Base-by-base conservation (phyloP, 129 eudicot genomes). In the Tagetes erecta region DNA sequence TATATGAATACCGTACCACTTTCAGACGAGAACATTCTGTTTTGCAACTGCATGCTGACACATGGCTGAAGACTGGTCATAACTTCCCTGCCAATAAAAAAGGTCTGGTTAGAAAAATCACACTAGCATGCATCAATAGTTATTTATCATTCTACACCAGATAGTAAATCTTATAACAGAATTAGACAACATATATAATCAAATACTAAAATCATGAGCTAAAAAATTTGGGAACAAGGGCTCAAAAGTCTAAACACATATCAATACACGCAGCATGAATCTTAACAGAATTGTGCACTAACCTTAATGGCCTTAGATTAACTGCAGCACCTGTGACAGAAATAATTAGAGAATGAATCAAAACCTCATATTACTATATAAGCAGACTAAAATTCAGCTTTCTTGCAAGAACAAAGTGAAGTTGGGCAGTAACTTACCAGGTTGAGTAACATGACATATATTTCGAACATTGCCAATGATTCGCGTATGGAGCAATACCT, bases 11-110 rank as follows among this genome's bases (percentile, higher is more conserved):
- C 8, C 72, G 69, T 76, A 88, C 97, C 96, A 75, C 78, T 76
- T 31, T 83, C 87, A 42, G 97, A 92, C 30, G 96, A 84, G 84
- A 92, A 86, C 64, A 76, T 58, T 83, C 88, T 80, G 80, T 66
- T 83, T 68, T 79, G 75, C 66, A 82, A 77, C 76, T 77, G 84
- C 76, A 76, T 65, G 74, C 65, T 76, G 65, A 80, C 74, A 36
- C 30, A 62, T 62, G 67, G 67, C 67, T 77, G 84, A 63, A 85
- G 78, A 71, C 71, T 68, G 79, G 76, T 80, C 74, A 76, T 80
- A 78, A 72, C 71, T 70, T 77, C 91, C 81, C 97, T 89, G 91
- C 67, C 51, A 49, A 50, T 39, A 76, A 75, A 67, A 62, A 64
- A 36, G 35, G 62, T 52, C 5, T 20, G 49, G 44, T 79, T 13